phyloP scores from a whole-genome alignment of 177 flowering plant species.

The Telopea speciosissima region DNA sequence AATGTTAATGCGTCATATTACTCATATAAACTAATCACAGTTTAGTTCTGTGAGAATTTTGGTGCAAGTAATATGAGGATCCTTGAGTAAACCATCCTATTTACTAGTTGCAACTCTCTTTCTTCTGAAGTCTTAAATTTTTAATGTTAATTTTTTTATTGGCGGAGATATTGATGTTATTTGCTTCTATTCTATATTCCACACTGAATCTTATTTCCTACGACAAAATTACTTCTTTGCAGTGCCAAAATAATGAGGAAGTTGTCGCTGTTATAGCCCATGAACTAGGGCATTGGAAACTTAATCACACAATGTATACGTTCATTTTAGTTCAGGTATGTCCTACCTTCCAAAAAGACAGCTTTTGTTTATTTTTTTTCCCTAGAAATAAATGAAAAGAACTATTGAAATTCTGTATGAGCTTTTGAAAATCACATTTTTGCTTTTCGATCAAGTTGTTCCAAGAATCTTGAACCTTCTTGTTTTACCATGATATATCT shows the following conservation, averaged over 20 bases:
- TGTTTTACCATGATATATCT: neutral
- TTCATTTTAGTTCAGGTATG: conserved; percentile 89
- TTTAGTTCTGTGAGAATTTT: neutral
- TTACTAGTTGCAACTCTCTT: neutral
- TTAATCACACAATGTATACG: conserved; percentile 82
- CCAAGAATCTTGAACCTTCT: neutral
- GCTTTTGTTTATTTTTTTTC: neutral
- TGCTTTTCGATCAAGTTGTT: no score
- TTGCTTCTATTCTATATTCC: neutral
- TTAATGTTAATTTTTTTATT: no score
- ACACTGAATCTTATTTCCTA: neutral
- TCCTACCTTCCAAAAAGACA: neutral
- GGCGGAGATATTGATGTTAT: no score
- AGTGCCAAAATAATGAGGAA: conserved; percentile 92
- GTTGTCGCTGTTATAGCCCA: conserved; percentile 96
- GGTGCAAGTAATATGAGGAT: neutral
- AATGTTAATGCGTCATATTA: neutral
- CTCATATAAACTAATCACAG: neutral
- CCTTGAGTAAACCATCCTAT: neutral
- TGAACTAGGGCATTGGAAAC: conserved; percentile 99
- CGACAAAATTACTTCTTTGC: neutral
- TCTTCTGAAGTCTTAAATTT: neutral
- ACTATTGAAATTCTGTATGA: neutral
- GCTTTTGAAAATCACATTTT: no score
- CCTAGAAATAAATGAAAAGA: no score